Conservation (phyloP, 75 land plant genomes). For the Sequoiadendron giganteum region DNA sequence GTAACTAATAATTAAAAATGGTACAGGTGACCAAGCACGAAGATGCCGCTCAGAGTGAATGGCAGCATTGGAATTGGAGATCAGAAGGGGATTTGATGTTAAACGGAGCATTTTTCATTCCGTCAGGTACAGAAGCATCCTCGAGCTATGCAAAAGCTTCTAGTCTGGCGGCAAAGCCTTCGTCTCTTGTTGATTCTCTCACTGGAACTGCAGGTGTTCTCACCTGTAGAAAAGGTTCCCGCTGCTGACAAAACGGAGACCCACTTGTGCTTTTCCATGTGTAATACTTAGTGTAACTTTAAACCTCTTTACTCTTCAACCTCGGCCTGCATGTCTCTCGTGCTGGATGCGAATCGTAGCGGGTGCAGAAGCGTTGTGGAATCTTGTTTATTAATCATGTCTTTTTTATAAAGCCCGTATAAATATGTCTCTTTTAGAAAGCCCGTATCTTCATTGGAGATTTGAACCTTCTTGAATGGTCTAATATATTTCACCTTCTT, state of each 20-base stretch:
- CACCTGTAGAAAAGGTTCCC: conserved; percentile 16
- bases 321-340: neutral
- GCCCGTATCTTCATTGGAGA: too few species aligned
- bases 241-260: neutral
- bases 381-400: neutral
- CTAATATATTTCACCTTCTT: too few species aligned
- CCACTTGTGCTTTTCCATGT: neutral
- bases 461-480: too few species aligned
- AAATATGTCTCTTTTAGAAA: too few species aligned
- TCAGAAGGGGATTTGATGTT: conserved; percentile 47
- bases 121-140: conserved; percentile 28
- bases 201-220: conserved; percentile 24
- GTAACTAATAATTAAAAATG: neutral
- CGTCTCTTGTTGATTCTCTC: conserved; percentile 19
- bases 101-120: conserved; percentile 55
- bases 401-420: too few species aligned
- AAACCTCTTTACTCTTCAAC: neutral
- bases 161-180: conserved; percentile 22
- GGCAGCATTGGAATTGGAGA: conserved; percentile 38
- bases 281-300: neutral
- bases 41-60: conserved; percentile 33
- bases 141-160: conserved; percentile 24
- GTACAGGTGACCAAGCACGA: conserved; percentile 53
- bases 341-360: neutral
- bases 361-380: neutral